Evolutionary conservation across 2,329 filamentous ascomycete genomes (phyloP), one percentile per base, ranked within the genome.

Genomic region (Pyrenophora graminea): DNA sequence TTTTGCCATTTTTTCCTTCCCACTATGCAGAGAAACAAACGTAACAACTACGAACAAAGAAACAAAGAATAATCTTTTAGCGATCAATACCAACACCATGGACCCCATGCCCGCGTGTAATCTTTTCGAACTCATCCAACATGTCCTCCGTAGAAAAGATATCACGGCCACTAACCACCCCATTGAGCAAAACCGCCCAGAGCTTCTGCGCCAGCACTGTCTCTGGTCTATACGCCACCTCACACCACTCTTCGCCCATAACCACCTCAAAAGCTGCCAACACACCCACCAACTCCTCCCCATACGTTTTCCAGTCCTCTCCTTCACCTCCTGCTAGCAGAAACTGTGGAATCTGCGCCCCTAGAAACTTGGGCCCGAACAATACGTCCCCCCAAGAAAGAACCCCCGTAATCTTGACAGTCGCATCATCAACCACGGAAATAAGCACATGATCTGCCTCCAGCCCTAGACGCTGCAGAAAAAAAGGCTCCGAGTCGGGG

Each of bases 301-400:
- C 36, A 21, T 21, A 21, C 19, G 19, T 5, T 5, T 21, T 21
- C 19, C 19, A 21, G 5, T 3, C 5, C 19, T 21, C 19, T 21
- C 19, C 19, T 5, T 7, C 32, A 4, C 6, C 15, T 18, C 23
- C 27, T n/a, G 31, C 15, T 18, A 64, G 68, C 4, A 69, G 27
- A 47, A 51, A 66, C 6, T 45, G 53, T 8, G 60, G 67, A 1
- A 59, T 36, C 9, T 47, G 30, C 18, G 39, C 61, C 3, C 43
- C 40, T 23, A 59, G 21, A 18, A 65, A 62, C 25, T 48, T 45
- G 7, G 66, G 65, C 6, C 40, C 53, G 18, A 68, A 59, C n/a
- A 51, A 15, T 2, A 68, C 66, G 7, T 18, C 15, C 31, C 66
- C 62, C 61, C 63, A 66, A 42, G 64, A 62, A 3, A 69, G 18